Percentiles rank a stretch among this genome's conserved stretches.
phyloP scores from a whole-genome alignment of 306 rosid species.

The Rosa lucieae region DNA sequence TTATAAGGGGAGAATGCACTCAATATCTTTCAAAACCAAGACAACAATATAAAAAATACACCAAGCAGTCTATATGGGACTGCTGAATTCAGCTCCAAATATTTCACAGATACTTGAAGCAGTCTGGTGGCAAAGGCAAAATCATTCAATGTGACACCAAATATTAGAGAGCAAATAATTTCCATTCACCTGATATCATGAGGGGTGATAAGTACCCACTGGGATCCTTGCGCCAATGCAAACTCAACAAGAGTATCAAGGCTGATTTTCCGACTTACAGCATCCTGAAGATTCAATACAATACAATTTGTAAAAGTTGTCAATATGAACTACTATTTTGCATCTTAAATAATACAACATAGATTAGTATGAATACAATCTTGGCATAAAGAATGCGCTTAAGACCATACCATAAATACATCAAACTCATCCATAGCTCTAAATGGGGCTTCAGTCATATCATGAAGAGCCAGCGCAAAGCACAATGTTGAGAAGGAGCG shows the following conservation, averaged over 20 bases:
- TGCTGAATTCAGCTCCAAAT: background rate
- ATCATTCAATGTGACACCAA: background rate
- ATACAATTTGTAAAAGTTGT: slow-evolving; percentile 8
- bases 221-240: slow-evolving; percentile 83
- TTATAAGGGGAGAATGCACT: background rate
- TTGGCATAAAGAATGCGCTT: background rate
- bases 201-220: slow-evolving; percentile 93
- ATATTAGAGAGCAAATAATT: background rate
- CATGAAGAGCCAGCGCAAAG: slow-evolving; percentile 88
- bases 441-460: slow-evolving; percentile 92
- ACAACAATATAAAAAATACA: background rate
- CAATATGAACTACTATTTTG: background rate
- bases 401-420: slow-evolving; percentile 74
- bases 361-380: background rate
- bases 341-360: background rate
- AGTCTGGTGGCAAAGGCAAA: background rate
- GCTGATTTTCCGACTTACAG: slow-evolving; percentile 93
- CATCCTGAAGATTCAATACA: slow-evolving; percentile 61
- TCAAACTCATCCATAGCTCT: slow-evolving; percentile 99
- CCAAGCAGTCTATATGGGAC: background rate
- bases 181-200: slow-evolving; percentile 78
- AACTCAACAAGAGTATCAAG: slow-evolving; percentile 85
- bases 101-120: background rate
- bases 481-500: slow-evolving; percentile 95
- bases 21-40: background rate